Base-by-base conservation (phyloP, 345 rosid species). In the Aegle marmelos region DNA sequence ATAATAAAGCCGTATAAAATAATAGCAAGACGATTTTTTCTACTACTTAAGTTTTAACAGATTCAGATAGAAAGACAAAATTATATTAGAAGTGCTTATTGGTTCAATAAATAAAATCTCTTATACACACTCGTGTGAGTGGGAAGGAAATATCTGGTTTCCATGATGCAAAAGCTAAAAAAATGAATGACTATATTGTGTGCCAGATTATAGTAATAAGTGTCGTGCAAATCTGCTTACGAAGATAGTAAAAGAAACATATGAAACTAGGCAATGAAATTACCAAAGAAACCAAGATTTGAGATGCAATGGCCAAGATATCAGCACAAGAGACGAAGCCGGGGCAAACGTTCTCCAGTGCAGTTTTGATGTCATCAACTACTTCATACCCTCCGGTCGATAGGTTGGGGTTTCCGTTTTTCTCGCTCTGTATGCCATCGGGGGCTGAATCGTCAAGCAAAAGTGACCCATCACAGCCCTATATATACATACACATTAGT, bases 321-420 rank as follows among this genome's bases (percentile, higher is more conserved):
- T 90, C 92, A 0, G 92, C 89, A 70, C 94, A 91, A 48, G 94
- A 91, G 63, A 91, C 92, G 10, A 82, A 82, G 3, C 89, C 83
- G 0, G 91, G 90, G 70, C 91, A 91, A 60, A 79, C 81, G n/a
- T 79, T 84, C 61, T 91, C 92, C 1, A 88, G 78, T 2, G 93
- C 88, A 27, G 83, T 75, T 84, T 88, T 90, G 73, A 90, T 81
- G 41, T 81, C 79, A 68, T 90, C 90, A 48, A 90, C 74, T 4
- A 84, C 89, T 7, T 59, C 73, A 59, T 68, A 87, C 11, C 89
- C 89, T 13, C 48, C 78, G 9, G 76, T 78, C 2, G 87, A 82
- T 5, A 7, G 33, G 68, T 90, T 90, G 5, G 86, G 89, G 8
- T 34, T 1, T 22, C 79, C 90, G 4, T 70, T 45, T 62, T 87